Evolutionary conservation across 1,284 basidiomycete genomes (phyloP).

Genomic region (Gymnopus androsaceus): DNA sequence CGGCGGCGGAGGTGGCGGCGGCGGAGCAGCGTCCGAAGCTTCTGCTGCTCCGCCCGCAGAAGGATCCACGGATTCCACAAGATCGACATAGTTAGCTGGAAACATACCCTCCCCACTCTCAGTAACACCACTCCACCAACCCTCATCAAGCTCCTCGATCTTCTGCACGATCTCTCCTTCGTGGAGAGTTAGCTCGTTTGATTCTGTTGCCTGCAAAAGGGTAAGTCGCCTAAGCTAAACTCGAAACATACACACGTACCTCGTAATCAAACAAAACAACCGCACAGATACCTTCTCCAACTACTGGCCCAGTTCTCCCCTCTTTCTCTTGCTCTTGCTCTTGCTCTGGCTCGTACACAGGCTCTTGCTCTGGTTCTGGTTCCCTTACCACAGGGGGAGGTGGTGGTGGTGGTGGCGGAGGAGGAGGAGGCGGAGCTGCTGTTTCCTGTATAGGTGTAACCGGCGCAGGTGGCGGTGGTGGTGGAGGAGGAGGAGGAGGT

Average conservation of each 20-base stretch:
- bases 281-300: constrained; percentile 40
- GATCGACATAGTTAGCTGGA: constrained; percentile 85
- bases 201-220: constrained; percentile 61
- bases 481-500: constrained; percentile 37
- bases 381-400: constrained; percentile 26
- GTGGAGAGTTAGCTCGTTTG: constrained; percentile 79
- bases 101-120: constrained; percentile 72
- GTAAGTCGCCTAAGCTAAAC: background rate
- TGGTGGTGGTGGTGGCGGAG: constrained; percentile 39
- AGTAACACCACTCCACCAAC: constrained; percentile 78
- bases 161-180: constrained; percentile 80
- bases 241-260: constrained; percentile 33
- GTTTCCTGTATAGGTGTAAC: constrained; percentile 12
- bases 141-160: constrained; percentile 77
- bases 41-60: constrained; percentile 28
- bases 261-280: constrained; percentile 80
- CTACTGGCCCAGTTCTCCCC: constrained; percentile 24
- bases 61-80: constrained; percentile 48
- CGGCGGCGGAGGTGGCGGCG: constrained; percentile 33
- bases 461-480: constrained; percentile 34
- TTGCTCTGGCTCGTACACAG: constrained; percentile 35
- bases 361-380: constrained; percentile 40
- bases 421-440: constrained; percentile 27
- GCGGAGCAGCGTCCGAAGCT: constrained; percentile 43
- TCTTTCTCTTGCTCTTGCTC: constrained; percentile 25